Base-by-base conservation (phyloP, 2,329 filamentous ascomycete species). In the Hyphodiscus sp. region DNA sequence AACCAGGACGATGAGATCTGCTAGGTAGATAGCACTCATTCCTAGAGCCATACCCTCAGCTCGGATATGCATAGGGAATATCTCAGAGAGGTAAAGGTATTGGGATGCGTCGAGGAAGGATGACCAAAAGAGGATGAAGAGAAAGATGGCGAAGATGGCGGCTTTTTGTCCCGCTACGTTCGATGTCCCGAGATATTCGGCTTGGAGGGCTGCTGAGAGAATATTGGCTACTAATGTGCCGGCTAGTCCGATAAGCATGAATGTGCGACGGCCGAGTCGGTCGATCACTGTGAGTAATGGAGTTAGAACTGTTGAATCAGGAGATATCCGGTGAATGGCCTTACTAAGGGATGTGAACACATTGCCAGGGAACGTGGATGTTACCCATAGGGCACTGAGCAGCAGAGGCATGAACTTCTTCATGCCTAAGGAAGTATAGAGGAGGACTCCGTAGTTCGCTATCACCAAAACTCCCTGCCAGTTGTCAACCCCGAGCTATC, bases 71-170 rank as follows among this genome's bases (percentile, higher is more conserved):
- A 50, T 61, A 5, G 33, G 33, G 46, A 61, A 62, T 52, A 65
- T 60, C 47, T 65, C 62, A 2, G 53, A 50, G 7, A 53, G 43
- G 41, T 59, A 62, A 13, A 63, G 49, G 45, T 57, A 63, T 23
- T 49, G 52, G 1, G 61, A 52, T 10, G 53, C 58, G 45, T 63
- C 61, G 16, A 62, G 29, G n/a, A 50, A 61, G 15, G 20, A 49
- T 26, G 46, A 43, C 51, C 51, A 53, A 41, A 43, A 53, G 20
- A 49, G 15, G 13, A 49, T 49, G 41, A 53, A 49, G 7, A 53
- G 26, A 16, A 53, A 53, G 41, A 55, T 55, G 20, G 48, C 47
- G 30, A 55, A 51, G 33, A 51, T 45, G 9, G 53, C 48, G 9
- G 38, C 49, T 38, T 43, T 41, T 13, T 47, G 53, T 23, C 53